These are phyloP conservation scores for Trifolium fragiferum DNA, from an alignment of 306 rosid species.

Conservation along the genomic window DNA sequence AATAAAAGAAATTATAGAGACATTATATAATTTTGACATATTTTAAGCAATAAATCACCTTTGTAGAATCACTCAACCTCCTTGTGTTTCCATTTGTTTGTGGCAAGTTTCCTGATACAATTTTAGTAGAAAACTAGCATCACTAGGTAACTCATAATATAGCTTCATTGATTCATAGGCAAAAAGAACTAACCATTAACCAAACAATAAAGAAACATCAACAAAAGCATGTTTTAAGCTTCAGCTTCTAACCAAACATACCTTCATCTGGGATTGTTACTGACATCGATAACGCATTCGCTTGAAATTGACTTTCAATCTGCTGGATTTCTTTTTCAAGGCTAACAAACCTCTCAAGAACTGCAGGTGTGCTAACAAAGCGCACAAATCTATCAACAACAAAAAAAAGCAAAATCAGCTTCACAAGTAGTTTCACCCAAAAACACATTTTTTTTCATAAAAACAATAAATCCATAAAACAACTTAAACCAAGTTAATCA, in stretches of 20 bases:
- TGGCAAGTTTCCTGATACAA: conserved; percentile 42
- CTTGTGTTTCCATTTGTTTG: conserved; percentile 47
- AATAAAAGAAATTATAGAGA: conserved; percentile 18
- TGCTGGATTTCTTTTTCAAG: conserved; percentile 69
- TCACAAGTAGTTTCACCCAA: neutral
- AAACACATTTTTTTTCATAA: neutral
- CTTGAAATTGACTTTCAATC: conserved; percentile 60
- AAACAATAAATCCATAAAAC: neutral
- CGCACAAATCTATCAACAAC: conserved; percentile 60
- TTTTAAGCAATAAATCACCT: conserved; percentile 39
- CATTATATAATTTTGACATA: neutral
- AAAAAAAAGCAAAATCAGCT: neutral
- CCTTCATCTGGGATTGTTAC: conserved; percentile 45
- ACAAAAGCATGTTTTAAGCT: conserved; percentile 25
- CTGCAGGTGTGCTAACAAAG: conserved; percentile 74
- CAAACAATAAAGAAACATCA: conserved; percentile 15
- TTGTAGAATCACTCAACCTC: conserved; percentile 50
- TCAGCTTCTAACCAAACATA: conserved; percentile 44
- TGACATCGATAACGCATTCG: conserved; percentile 47
- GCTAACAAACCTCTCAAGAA: conserved; percentile 71
- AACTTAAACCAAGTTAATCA: neutral
- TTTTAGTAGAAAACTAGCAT: conserved; percentile 38
- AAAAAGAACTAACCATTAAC: neutral
- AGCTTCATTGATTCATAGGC: neutral
- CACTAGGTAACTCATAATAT: neutral